Base-by-base conservation (phyloP, 805 yeast species). In the Metschnikowia picachoensis region DNA sequence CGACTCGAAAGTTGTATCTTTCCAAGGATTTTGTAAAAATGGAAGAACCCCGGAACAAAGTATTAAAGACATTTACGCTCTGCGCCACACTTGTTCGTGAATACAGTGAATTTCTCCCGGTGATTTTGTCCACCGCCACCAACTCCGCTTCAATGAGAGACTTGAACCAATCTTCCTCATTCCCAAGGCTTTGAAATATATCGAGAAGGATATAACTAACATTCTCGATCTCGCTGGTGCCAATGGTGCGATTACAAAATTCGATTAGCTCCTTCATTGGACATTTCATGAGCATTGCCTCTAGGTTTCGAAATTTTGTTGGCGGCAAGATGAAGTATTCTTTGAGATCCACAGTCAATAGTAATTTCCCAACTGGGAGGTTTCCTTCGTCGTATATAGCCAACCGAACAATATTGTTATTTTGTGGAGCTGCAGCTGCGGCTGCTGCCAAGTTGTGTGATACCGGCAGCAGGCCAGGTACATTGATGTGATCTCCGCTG, bases 1-100 rank as follows among this genome's bases (percentile, higher is more conserved):
- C 98, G 15, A 85, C 73, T 57, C 92, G 70, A 35, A 84, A 73
- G 60, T 86, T 83, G 59, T 82, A 89, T 48, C 78, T 74, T 57
- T 92, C 99, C 44, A 91, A 62, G 0, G 96, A 76, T 60, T 87
- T 87, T 0, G 96, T 83, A 49, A 94, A 72, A 4, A 92, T 73
- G 1, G 96, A 82, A 46, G 88, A 86, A 0, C 97, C 96, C 55
- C 99, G 74, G 59, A 92, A 92, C 13, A 88, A 61, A 0, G 87
- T 76, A 51, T 79, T 83, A 52, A 78, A 76, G 3, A 80, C 63
- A 51, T 78, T 77, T 40, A 60, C 66, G 36, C 70, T 65, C 11
- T 69, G 59, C 0, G 66, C 54, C 33, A 61, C 41, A 47, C 60
- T 60, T 16, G 56, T 43, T 27, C 43, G 25, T 38, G 61, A 65